phyloP scores from a whole-genome alignment of 345 rosid genomes.

The Pseudoturritis turrita region DNA sequence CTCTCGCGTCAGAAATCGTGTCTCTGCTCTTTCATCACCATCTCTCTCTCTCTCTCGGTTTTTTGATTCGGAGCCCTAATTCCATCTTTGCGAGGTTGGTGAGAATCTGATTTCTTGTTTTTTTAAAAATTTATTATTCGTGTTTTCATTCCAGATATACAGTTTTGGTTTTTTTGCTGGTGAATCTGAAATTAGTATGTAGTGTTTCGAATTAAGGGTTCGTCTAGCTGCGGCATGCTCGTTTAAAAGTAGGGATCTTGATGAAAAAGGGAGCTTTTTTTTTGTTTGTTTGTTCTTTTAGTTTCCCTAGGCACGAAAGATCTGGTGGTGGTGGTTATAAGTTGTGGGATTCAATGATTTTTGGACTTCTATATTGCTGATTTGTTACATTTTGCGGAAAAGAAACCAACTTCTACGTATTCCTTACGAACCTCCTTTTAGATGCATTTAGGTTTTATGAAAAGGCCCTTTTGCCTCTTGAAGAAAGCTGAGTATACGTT shows the following conservation, averaged over 20 bases:
- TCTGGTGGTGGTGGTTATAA: slow-evolving; percentile 11
- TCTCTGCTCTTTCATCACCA: neutral
- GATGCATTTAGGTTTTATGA: neutral
- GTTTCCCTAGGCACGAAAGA: neutral
- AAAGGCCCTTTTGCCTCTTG: no score
- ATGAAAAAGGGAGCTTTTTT: neutral
- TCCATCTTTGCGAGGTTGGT: slow-evolving; percentile 16
- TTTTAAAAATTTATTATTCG: no score
- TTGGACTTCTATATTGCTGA: neutral
- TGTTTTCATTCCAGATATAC: no score
- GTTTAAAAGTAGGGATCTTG: slow-evolving; percentile 2
- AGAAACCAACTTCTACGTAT: neutral
- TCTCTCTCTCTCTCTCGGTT: neutral
- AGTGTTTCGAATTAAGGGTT: neutral
- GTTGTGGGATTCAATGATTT: neutral
- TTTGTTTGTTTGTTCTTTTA: no score
- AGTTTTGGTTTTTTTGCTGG: neutral
- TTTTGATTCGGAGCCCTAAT: neutral
- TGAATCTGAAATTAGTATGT: neutral
- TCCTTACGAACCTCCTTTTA: no score
- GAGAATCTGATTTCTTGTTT: neutral
- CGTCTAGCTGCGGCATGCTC: neutral
- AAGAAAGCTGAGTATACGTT: no score
- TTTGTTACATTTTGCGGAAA: neutral
- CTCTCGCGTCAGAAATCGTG: neutral